phyloP scores from a whole-genome alignment of 495 filamentous ascomycete genomes.

The Podospora conica region DNA sequence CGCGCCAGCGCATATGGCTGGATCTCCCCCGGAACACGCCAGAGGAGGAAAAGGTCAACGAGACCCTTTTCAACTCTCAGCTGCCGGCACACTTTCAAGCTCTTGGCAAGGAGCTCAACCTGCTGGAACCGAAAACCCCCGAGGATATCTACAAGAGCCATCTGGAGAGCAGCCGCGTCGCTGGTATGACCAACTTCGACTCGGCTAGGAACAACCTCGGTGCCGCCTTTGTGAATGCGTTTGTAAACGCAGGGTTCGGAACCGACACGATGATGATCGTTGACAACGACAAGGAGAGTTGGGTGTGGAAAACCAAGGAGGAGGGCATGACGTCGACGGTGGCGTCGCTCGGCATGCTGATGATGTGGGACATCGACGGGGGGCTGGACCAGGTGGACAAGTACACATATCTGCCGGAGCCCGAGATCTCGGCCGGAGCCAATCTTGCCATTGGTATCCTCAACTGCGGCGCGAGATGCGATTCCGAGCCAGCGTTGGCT shows the following conservation, averaged over 20 bases:
- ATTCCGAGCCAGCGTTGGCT: constrained; percentile 81
- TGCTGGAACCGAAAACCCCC: constrained; percentile 90
- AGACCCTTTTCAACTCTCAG: constrained; percentile 80
- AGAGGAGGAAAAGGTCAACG: constrained; percentile 64
- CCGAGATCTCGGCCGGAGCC: constrained; percentile 83
- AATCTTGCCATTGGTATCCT: constrained; percentile 87
- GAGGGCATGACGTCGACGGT: constrained; percentile 96
- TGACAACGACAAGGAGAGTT: constrained; percentile 71
- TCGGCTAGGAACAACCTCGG: constrained; percentile 94
- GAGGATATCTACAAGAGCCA: constrained; percentile 99
- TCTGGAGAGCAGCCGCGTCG: constrained; percentile 86
- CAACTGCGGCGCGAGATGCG: constrained; percentile 81
- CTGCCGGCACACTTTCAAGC: constrained; percentile 89
- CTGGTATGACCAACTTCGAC: constrained; percentile 88
- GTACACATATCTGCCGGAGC: constrained; percentile 78
- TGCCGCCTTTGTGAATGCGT: constrained; percentile 92
- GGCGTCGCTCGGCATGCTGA: constrained; percentile 81
- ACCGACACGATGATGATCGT: constrained; percentile 96
- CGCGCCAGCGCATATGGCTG: constrained; percentile 83
- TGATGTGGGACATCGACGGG: constrained; percentile 84
- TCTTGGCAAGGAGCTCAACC: constrained; percentile 91
- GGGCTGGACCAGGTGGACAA: constrained; percentile 89
- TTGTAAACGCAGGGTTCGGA: constrained; percentile 92
- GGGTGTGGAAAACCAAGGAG: constrained; percentile 99
- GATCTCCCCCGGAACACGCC: constrained; percentile 51